Percentiles rank a stretch among this genome's conserved stretches.
These are phyloP conservation scores for Phaffia australis DNA, from an alignment of 768 basidiomycete species.

Conservation along the genomic window DNA sequence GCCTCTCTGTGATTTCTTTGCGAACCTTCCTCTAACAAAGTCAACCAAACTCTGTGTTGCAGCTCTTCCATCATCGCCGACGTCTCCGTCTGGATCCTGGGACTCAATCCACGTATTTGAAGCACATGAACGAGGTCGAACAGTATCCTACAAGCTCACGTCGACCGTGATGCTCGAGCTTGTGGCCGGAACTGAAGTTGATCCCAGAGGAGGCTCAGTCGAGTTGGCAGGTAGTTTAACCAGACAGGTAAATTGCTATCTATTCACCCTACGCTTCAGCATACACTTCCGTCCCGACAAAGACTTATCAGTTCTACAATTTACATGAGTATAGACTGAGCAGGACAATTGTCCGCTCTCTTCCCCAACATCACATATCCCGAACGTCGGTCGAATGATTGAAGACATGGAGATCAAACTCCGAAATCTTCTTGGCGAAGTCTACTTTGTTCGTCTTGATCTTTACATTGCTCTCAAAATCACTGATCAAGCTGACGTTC, in stretches of 20 bases:
- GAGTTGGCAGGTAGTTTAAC: constrained; percentile 94
- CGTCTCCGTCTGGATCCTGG: constrained; percentile 58
- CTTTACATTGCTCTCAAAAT: not conserved
- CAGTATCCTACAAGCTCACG: constrained; percentile 93
- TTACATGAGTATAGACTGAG: constrained; percentile 51
- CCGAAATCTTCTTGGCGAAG: constrained; percentile 62
- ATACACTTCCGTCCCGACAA: not conserved
- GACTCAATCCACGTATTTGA: constrained; percentile 99
- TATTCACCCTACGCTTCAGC: not conserved
- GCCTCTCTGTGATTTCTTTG: not conserved
- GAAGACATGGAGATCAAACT: constrained; percentile 99
- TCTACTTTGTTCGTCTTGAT: constrained; percentile 31
- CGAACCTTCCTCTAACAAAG: not conserved
- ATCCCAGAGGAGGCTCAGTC: constrained; percentile 52
- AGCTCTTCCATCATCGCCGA: constrained; percentile 16
- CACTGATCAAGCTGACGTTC: not conserved
- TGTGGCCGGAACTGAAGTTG: constrained; percentile 42
- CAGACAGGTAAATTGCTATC: constrained; percentile 59
- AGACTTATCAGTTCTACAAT: constrained; percentile 26
- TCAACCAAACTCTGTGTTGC: not conserved
- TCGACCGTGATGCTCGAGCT: constrained; percentile 95
- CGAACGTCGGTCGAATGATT: constrained; percentile 87
- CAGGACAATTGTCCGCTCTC: constrained; percentile 67
- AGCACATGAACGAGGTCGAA: constrained; percentile 75
- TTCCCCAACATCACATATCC: constrained; percentile 71